Evolutionary conservation across 2,329 filamentous ascomycete genomes (phyloP).

Genomic region (Aspergillus quadricinctus): DNA sequence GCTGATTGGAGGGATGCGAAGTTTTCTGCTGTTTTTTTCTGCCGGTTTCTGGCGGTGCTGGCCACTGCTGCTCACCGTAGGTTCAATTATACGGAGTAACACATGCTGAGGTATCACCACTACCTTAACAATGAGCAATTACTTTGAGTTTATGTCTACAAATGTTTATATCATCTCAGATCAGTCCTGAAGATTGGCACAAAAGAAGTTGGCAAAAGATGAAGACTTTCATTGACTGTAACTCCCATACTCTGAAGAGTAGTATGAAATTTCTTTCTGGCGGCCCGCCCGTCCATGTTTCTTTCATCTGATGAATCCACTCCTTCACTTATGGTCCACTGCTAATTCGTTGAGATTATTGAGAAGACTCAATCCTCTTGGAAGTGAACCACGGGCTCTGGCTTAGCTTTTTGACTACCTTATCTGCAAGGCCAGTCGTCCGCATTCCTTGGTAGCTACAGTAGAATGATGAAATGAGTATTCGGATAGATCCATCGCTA

Average conservation of each 20-base stretch:
- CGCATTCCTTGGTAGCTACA: neutral
- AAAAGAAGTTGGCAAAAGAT: neutral
- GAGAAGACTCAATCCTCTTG: neutral
- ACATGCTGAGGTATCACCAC: neutral
- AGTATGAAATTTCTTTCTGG: neutral
- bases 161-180: neutral
- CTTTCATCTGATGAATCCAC: neutral
- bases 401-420: neutral
- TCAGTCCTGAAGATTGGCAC: neutral
- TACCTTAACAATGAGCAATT: too few species aligned
- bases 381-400: neutral
- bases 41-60: neutral
- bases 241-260: neutral
- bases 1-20: constrained; percentile 6
- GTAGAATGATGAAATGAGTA: neutral
- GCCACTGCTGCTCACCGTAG: neutral
- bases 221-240: neutral
- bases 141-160: too few species aligned
- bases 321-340: neutral
- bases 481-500: neutral
- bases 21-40: constrained; percentile 10
- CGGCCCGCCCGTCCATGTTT: too few species aligned
- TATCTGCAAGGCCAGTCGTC: neutral
- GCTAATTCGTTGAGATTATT: neutral
- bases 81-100: neutral